Conservation (phyloP, 2,329 filamentous ascomycete genomes). For the Diplocarpon mali region DNA sequence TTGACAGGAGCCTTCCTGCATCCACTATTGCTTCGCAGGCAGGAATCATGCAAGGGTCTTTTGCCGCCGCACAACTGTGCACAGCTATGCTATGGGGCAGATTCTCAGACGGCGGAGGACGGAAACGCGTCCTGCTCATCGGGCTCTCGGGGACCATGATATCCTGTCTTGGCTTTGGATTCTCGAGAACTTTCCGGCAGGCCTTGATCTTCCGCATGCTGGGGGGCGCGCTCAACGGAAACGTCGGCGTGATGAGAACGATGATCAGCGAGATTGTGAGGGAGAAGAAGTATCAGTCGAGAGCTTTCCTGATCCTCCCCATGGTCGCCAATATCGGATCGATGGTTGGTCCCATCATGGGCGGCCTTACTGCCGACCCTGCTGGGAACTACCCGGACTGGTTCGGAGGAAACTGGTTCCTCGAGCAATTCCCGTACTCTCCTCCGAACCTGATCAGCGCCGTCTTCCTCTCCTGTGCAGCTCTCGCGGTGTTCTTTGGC, state of each 20-base stretch:
- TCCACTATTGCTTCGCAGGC: conserved; percentile 52
- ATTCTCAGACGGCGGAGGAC: conserved; percentile 49
- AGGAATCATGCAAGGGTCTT: conserved; percentile 56
- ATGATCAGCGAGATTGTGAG: conserved; percentile 63
- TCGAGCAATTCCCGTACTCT: conserved; percentile 34
- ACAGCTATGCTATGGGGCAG: conserved; percentile 62
- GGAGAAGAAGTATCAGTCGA: conserved; percentile 50
- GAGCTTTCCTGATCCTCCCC: conserved; percentile 34
- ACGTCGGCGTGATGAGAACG: conserved; percentile 63
- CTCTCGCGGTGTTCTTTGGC: conserved; percentile 28
- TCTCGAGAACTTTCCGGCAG: conserved; percentile 49
- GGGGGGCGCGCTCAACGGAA: conserved; percentile 59
- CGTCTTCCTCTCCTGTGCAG: conserved; percentile 24
- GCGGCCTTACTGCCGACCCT: conserved; percentile 36
- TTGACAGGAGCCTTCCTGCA: conserved; percentile 30
- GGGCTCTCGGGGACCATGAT: conserved; percentile 53
- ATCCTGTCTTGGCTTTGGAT: conserved; percentile 57
- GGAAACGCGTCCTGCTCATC: conserved; percentile 45
- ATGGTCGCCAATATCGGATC: conserved; percentile 57
- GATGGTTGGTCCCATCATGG: conserved; percentile 33
- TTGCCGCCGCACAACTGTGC: conserved; percentile 55
- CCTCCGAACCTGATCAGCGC: conserved; percentile 34
- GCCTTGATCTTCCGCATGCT: conserved; percentile 48
- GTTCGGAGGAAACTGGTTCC: conserved; percentile 32
- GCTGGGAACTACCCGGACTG: conserved; percentile 28